A percentile compares a stretch with the other conserved stretches of the same genome.
Conservation (phyloP, 768 basidiomycete genomes). For the Termitomyces sp. region DNA sequence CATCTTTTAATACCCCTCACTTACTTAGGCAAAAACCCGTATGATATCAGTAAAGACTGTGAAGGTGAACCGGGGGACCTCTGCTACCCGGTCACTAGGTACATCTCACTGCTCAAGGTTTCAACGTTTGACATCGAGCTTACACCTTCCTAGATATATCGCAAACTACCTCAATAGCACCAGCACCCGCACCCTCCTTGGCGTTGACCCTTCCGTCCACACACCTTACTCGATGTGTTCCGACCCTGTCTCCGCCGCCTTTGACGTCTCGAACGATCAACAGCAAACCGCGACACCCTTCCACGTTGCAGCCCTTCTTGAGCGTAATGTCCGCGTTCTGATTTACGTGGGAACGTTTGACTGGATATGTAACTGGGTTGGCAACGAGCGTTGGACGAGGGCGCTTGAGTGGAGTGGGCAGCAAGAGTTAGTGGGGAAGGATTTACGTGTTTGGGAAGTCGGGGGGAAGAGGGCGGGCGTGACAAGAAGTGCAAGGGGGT, state of each 20-base stretch:
- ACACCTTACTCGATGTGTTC: conserved; percentile 32
- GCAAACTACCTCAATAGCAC: conserved; percentile 58
- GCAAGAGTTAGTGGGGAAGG: conserved; percentile 33
- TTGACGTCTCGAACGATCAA: conserved; percentile 40
- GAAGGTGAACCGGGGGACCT: conserved; percentile 44
- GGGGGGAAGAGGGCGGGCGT: conserved; percentile 40
- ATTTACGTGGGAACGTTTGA: conserved; percentile 72
- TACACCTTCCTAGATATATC: conserved; percentile 42
- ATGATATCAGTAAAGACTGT: conserved; percentile 67
- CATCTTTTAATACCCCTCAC: not conserved
- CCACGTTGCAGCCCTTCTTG: conserved; percentile 65
- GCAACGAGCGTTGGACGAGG: conserved; percentile 71
- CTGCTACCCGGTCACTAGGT: conserved; percentile 56
- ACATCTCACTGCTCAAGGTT: not conserved
- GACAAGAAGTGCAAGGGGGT: conserved; percentile 37
- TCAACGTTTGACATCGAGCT: not conserved
- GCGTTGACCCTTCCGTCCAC: conserved; percentile 50
- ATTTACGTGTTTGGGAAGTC: conserved; percentile 57
- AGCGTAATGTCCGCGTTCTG: conserved; percentile 65
- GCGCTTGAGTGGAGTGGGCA: conserved; percentile 70
- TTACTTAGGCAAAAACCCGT: conserved; percentile 47
- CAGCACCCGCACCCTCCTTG: conserved; percentile 50
- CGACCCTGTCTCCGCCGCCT: conserved; percentile 42
- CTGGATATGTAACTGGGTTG: conserved; percentile 76
- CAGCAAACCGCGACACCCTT: conserved; percentile 40